Evolutionary conservation across 306 rosid genomes (phyloP).

Genomic region (Vachellia collinsii): DNA sequence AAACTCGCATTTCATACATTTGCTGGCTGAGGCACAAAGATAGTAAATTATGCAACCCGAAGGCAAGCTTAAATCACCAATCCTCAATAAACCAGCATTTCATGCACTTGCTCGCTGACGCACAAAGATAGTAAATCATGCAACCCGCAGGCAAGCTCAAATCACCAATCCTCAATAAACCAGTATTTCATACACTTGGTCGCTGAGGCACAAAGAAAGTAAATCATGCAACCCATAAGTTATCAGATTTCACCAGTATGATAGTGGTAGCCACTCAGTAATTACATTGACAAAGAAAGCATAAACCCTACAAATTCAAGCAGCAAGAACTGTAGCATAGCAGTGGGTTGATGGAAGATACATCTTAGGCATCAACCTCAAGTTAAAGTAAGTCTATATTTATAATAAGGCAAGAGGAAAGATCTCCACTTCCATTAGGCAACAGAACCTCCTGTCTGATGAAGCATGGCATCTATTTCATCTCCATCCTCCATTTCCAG

Average conservation of each 20-base stretch:
- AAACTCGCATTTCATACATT: neutral
- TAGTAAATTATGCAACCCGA: neutral
- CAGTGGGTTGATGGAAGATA: slow-evolving; percentile 10
- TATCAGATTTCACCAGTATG: slow-evolving; percentile 19
- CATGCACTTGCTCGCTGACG: neutral
- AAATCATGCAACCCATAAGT: neutral
- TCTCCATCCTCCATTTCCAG: slow-evolving; percentile 94
- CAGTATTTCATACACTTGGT: neutral
- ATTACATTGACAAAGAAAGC: slow-evolving; percentile 45
- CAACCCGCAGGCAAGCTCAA: slow-evolving; percentile 4
- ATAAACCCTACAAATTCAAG: slow-evolving; percentile 25
- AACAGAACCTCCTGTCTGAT: slow-evolving; percentile 75
- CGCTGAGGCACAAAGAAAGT: neutral
- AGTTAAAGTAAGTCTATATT: slow-evolving; percentile 38
- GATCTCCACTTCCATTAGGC: slow-evolving; percentile 30
- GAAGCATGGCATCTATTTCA: slow-evolving; percentile 87
- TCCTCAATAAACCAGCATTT: neutral
- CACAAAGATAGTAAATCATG: neutral
- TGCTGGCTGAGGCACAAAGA: neutral
- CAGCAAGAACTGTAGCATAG: slow-evolving; percentile 24
- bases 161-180: neutral
- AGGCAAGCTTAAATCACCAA: neutral
- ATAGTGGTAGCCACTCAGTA: slow-evolving; percentile 30
- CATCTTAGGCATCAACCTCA: slow-evolving; percentile 35
- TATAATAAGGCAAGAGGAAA: slow-evolving; percentile 17